These are phyloP conservation scores for Chytriomyces confervae DNA, from an alignment of 192 early-diverging fungal species.

Conservation along the genomic window DNA sequence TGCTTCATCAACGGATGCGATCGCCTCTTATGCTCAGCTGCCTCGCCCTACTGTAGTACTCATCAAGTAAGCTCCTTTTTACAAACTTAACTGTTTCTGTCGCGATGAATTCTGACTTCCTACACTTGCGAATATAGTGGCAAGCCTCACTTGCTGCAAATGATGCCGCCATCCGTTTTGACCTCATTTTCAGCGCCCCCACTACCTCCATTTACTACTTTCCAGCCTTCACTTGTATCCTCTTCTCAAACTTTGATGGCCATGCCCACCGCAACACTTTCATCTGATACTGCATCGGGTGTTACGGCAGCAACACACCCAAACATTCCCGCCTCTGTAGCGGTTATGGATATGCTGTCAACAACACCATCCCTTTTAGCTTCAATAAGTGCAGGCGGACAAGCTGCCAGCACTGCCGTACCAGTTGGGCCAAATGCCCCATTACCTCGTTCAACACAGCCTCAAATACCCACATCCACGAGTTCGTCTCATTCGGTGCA, in stretches of 20 bases:
- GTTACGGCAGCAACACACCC: not conserved
- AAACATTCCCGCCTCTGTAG: no score
- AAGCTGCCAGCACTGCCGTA: not conserved
- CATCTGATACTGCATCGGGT: not conserved
- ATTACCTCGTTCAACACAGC: no score
- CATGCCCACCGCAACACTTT: not conserved
- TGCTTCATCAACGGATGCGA: not conserved
- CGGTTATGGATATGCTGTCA: not conserved
- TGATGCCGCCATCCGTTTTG: not conserved
- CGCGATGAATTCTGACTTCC: not conserved
- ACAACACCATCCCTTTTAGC: not conserved
- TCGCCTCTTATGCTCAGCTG: not conserved
- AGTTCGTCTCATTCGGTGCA: no score
- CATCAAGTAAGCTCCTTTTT: not conserved
- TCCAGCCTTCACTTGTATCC: not conserved
- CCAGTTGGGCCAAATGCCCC: no score
- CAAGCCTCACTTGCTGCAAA: conserved; percentile 1
- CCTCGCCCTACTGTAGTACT: not conserved
- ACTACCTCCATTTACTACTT: not conserved
- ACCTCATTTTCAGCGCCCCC: not conserved
- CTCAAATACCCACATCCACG: no score
- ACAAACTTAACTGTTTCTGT: not conserved
- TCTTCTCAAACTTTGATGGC: not conserved
- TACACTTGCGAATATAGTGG: not conserved
- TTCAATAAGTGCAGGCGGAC: not conserved